Conservation (phyloP, 1,284 basidiomycete genomes). For the Ceraceosorus bombacis region DNA sequence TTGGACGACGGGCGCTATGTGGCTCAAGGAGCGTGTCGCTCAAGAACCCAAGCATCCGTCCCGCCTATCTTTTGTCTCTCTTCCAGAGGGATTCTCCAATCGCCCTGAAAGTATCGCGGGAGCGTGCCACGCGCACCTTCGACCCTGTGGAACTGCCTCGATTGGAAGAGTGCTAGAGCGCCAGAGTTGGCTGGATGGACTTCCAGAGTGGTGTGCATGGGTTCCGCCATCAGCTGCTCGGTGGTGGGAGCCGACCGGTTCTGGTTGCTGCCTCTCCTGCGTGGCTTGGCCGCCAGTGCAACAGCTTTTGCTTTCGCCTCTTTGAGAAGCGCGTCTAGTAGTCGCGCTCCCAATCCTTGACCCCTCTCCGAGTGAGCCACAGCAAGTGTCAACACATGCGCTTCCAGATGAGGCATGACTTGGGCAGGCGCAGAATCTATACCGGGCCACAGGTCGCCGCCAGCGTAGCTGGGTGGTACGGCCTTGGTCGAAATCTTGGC, state of each 20-base stretch:
- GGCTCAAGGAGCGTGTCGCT: slow-evolving; percentile 9
- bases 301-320: slow-evolving; percentile 18
- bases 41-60: slow-evolving; percentile 30
- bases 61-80: slow-evolving; percentile 28
- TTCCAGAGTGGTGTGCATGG: slow-evolving; percentile 23
- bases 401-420: slow-evolving; percentile 11
- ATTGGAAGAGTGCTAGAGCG: slow-evolving; percentile 25
- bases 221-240: slow-evolving; percentile 14
- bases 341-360: slow-evolving; percentile 31
- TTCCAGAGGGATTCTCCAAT: slow-evolving; percentile 23
- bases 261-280: slow-evolving; percentile 3
- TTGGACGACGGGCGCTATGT: too few relatives aligned
- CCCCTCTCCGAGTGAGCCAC: slow-evolving; percentile 28
- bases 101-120: slow-evolving; percentile 30
- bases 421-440: slow-evolving; percentile 6
- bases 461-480: slow-evolving; percentile 6
- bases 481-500: slow-evolving; percentile 21
- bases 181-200: slow-evolving; percentile 30
- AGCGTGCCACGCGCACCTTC: slow-evolving; percentile 11
- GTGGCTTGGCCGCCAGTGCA: not conserved
- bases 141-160: slow-evolving; percentile 20
- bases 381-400: slow-evolving; percentile 34
- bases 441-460: slow-evolving; percentile 11
- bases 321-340: slow-evolving; percentile 24
- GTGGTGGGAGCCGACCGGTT: not conserved